These are phyloP conservation scores for Phytophthora fragariae DNA, from an alignment of 352 stramenopile genomes.

Conservation along the genomic window DNA sequence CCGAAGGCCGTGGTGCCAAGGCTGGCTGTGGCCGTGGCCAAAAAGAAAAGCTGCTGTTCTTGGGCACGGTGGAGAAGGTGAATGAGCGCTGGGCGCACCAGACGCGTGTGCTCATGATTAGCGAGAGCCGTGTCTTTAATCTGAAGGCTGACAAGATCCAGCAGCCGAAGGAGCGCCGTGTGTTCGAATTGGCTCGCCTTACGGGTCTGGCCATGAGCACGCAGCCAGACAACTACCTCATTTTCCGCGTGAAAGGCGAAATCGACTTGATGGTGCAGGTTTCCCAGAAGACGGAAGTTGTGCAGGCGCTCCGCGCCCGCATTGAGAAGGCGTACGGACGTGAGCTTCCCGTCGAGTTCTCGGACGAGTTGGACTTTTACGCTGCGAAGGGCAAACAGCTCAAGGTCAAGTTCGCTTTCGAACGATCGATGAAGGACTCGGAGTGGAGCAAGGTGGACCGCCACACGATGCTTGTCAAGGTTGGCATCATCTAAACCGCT, in stretches of 20 bases:
- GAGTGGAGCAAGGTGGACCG: slow-evolving; percentile 72
- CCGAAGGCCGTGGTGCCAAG: slow-evolving; percentile 37
- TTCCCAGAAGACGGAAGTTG: slow-evolving; percentile 85
- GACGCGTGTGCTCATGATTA: slow-evolving; percentile 77
- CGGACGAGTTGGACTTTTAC: slow-evolving; percentile 74
- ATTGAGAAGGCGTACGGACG: slow-evolving; percentile 64
- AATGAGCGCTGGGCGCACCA: slow-evolving; percentile 89
- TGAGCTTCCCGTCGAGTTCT: slow-evolving; percentile 73
- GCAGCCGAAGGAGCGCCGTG: slow-evolving; percentile 81
- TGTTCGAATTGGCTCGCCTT: slow-evolving; percentile 69
- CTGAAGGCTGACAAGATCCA: slow-evolving; percentile 87
- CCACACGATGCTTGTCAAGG: slow-evolving; percentile 77
- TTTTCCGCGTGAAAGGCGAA: slow-evolving; percentile 80
- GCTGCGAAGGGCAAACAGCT: slow-evolving; percentile 73
- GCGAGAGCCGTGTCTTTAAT: slow-evolving; percentile 82
- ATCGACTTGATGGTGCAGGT: slow-evolving; percentile 75
- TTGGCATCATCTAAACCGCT: slow-evolving; percentile 69
- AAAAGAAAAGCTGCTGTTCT: slow-evolving; percentile 76
- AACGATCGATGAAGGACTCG: slow-evolving; percentile 68
- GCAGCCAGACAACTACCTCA: slow-evolving; percentile 83
- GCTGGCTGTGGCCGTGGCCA: slow-evolving; percentile 26
- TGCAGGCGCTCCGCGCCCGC: slow-evolving; percentile 73
- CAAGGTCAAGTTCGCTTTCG: slow-evolving; percentile 76
- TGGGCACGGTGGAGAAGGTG: slow-evolving; percentile 77
- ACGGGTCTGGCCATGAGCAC: slow-evolving; percentile 76